A percentile compares a stretch with the other conserved stretches of the same genome.
phyloP scores from a whole-genome alignment of 2,329 filamentous ascomycete genomes.

The Penicillium sp. region DNA sequence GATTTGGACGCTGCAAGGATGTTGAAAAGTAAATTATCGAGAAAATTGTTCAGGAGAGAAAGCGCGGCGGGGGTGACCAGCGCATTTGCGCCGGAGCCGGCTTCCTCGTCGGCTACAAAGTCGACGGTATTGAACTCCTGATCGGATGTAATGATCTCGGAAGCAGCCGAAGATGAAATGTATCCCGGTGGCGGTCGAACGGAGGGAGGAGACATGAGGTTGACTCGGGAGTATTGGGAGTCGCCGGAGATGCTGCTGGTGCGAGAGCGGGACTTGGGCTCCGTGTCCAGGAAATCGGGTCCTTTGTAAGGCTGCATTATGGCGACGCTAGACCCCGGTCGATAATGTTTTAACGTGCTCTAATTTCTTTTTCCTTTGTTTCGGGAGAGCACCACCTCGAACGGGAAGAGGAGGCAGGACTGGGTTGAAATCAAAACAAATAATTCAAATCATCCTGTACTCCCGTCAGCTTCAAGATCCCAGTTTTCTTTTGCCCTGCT shows the following conservation, averaged over 20 bases:
- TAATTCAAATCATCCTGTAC: constrained; percentile 23
- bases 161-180: constrained; percentile 80
- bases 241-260: constrained; percentile 40
- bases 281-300: constrained; percentile 29
- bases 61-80: constrained; percentile 69
- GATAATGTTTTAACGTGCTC: constrained; percentile 1
- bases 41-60: constrained; percentile 77
- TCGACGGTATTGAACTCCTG: constrained; percentile 68
- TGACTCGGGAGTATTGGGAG: constrained; percentile 28
- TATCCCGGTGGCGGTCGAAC: constrained; percentile 77
- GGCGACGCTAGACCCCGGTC: constrained; percentile 5
- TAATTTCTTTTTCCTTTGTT: constrained; percentile 1
- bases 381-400: constrained; percentile 9
- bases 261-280: constrained; percentile 32
- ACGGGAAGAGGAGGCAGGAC: constrained; percentile 6
- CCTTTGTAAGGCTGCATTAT: constrained; percentile 32
- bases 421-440: constrained; percentile 21
- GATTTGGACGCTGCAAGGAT: constrained; percentile 77
- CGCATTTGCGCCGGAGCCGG: constrained; percentile 62
- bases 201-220: constrained; percentile 60
- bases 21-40: constrained; percentile 89
- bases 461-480: constrained; percentile 5
- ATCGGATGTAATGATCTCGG: constrained; percentile 85
- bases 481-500: not conserved
- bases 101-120: constrained; percentile 64